These are phyloP conservation scores for Leptomonas pyrrhocoris DNA, from an alignment of 208 protist genomes.

Conservation along the genomic window DNA sequence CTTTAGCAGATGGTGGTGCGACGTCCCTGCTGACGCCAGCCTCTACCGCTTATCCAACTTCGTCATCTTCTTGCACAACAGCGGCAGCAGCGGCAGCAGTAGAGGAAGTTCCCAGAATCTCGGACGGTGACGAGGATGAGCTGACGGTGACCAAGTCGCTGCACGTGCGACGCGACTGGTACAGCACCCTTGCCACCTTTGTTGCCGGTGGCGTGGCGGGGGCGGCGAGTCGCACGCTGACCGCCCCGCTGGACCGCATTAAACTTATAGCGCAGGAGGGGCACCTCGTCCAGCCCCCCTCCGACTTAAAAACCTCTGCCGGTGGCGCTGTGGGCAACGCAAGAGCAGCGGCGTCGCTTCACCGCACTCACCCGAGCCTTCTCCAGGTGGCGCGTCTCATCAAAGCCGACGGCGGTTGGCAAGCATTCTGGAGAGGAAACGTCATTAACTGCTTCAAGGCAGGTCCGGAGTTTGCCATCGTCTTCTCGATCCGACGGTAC, in stretches of 20 bases:
- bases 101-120: no score
- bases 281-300: slow-evolving; percentile 49
- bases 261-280: slow-evolving; percentile 94
- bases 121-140: slow-evolving; percentile 21
- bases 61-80: no score
- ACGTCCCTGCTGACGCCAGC: not conserved
- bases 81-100: no score
- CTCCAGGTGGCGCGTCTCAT: slow-evolving; percentile 79
- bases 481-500: slow-evolving; percentile 88
- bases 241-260: slow-evolving; percentile 91
- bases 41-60: not conserved
- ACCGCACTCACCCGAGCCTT: slow-evolving; percentile 55
- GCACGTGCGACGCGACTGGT: slow-evolving; percentile 75
- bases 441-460: slow-evolving; percentile 91
- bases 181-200: slow-evolving; percentile 81
- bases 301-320: not conserved
- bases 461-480: slow-evolving; percentile 89
- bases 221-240: slow-evolving; percentile 81
- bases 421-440: slow-evolving; percentile 90
- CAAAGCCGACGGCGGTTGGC: slow-evolving; percentile 72
- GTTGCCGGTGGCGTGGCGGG: slow-evolving; percentile 85
- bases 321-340: not conserved
- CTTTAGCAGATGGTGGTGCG: not conserved
- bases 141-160: slow-evolving; percentile 25
- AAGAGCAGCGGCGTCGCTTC: not conserved